A percentile compares a stretch with the other conserved stretches of the same genome.
phyloP scores from a whole-genome alignment of 192 early-diverging fungal species.

The Backusella psychrophila region DNA sequence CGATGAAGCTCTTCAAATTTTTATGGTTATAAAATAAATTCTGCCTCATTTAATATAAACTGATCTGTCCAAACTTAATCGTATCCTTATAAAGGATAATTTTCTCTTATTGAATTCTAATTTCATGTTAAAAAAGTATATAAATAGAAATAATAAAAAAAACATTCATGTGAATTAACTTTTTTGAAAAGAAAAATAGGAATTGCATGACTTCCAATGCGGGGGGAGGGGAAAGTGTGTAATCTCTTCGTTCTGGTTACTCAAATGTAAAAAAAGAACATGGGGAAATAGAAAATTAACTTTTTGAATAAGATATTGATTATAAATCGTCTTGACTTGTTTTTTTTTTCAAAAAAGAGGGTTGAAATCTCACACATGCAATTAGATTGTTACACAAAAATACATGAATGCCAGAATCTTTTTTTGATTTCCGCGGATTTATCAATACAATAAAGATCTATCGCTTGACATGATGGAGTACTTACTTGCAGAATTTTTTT shows the following conservation, averaged over 20 bases:
- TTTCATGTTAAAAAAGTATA: neutral
- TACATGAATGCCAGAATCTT: neutral
- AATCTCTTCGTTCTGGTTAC: neutral
- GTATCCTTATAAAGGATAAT: neutral
- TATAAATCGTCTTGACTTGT: neutral
- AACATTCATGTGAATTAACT: neutral
- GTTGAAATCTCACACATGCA: neutral
- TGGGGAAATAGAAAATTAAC: neutral
- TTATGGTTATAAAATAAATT: neutral
- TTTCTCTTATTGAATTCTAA: neutral
- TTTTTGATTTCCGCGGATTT: constrained; percentile 1
- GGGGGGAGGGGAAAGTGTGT: neutral
- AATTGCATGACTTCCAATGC: neutral
- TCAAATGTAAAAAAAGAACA: neutral
- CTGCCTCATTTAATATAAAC: neutral
- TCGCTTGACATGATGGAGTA: neutral
- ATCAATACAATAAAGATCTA: neutral
- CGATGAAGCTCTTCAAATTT: neutral
- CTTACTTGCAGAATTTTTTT: neutral
- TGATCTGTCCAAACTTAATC: neutral
- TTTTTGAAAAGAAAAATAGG: neutral
- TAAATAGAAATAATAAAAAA: neutral
- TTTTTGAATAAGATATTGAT: neutral
- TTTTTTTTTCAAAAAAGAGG: neutral
- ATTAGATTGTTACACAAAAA: neutral